Evolutionary conservation across 768 basidiomycete genomes (phyloP).

Genomic region (Dendrothele bispora): DNA sequence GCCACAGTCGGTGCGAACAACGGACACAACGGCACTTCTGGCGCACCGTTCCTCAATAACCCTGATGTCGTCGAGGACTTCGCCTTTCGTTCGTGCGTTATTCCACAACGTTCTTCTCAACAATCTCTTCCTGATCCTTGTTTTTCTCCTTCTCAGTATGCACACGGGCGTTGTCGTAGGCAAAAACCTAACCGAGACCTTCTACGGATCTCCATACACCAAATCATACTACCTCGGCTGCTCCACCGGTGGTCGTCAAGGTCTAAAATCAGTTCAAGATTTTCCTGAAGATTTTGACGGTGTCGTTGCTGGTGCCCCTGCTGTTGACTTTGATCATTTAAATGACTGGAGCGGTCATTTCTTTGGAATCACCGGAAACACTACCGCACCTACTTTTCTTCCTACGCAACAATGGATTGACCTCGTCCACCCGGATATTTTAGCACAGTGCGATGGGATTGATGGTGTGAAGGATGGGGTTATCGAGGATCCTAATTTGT

Average conservation of each 20-base stretch:
- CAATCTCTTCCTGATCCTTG: too few relatives aligned
- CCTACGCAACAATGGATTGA: constrained; percentile 12
- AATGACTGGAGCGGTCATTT: constrained; percentile 4
- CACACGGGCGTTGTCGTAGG: constrained; percentile 16
- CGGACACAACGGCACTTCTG: constrained; percentile 17
- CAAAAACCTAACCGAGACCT: constrained; percentile 17
- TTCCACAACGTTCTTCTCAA: background rate
- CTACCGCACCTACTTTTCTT: constrained; percentile 11
- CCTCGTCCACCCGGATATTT: constrained; percentile 16
- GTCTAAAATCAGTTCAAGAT: constrained; percentile 15
- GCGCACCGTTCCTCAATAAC: constrained; percentile 13
- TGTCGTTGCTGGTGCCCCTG: constrained; percentile 21
- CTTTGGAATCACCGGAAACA: constrained; percentile 2
- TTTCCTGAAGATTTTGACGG: constrained; percentile 25
- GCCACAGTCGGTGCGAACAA: constrained; percentile 16
- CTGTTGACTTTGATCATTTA: constrained; percentile 5
- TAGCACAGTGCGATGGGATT: constrained; percentile 21
- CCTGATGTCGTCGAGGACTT: constrained; percentile 20
- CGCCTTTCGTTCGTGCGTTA: constrained; percentile 14
- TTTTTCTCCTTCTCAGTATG: background rate
- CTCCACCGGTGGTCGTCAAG: constrained; percentile 24
- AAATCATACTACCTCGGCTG: constrained; percentile 24
- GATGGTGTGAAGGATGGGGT: constrained; percentile 20
- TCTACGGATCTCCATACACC: constrained; percentile 13
- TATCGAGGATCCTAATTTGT: constrained; percentile 19